Percentiles rank a stretch among this genome's conserved stretches.
Evolutionary conservation across 2,329 filamentous ascomycete genomes (phyloP).

Genomic region (Botrytis tulipae): DNA sequence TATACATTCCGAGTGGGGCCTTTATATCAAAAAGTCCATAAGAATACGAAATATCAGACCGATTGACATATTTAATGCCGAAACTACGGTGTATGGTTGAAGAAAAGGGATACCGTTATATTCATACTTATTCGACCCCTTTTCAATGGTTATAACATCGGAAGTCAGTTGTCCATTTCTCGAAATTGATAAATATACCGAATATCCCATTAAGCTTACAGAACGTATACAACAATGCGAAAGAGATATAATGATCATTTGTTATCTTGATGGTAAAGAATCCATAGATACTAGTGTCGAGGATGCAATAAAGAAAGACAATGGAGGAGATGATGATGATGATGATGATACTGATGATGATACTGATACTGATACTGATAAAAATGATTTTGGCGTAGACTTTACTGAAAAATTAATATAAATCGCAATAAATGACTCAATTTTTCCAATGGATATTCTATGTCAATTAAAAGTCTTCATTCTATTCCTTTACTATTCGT

Average conservation of each 20-base stretch:
- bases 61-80: not conserved
- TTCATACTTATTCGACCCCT: not conserved
- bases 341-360: not conserved
- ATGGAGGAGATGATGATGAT: not conserved
- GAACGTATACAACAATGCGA: not conserved
- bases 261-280: not conserved
- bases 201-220: not conserved
- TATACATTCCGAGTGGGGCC: not conserved
- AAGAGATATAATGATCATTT: not conserved
- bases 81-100: not conserved
- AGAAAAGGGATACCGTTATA: not conserved
- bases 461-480: not conserved
- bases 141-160: not conserved
- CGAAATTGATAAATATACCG: not conserved
- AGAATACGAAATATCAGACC: not conserved
- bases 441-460: not conserved
- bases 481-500: not conserved
- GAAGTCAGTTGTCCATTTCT: no score
- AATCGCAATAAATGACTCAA: not conserved
- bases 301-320: not conserved
- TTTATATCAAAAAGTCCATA: not conserved
- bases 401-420: not conserved
- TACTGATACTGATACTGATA: no score
- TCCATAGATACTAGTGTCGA: no score
- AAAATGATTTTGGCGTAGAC: not conserved